phyloP scores from a whole-genome alignment of 2,329 filamentous ascomycete species.

The Aspergillus sp. region DNA sequence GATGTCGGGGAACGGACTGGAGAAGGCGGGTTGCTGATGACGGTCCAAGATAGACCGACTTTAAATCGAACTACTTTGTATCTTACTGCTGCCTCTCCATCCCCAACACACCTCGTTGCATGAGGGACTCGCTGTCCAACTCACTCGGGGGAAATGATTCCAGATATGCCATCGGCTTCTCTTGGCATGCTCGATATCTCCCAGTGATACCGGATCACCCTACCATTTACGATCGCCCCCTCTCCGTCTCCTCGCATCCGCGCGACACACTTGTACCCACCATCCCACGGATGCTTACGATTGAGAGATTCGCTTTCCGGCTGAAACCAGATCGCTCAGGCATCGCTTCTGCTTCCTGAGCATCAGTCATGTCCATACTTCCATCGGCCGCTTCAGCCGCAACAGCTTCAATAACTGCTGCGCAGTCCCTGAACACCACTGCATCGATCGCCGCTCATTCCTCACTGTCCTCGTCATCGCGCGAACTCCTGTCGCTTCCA shows the following conservation, averaged over 20 bases:
- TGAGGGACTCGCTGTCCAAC: slow-evolving; percentile 2
- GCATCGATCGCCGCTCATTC: slow-evolving; percentile 21
- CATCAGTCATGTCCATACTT: slow-evolving; percentile 27
- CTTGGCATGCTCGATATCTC: neutral
- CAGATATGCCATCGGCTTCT: neutral
- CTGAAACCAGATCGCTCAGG: neutral
- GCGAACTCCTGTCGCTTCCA: slow-evolving; percentile 38
- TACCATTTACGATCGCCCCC: neutral
- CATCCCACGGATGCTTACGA: slow-evolving; percentile 5
- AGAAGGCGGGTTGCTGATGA: neutral
- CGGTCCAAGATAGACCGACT: neutral
- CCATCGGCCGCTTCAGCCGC: slow-evolving; percentile 25
- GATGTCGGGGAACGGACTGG: neutral
- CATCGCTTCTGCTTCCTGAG: neutral
- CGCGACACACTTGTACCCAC: neutral
- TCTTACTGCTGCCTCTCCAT: neutral
- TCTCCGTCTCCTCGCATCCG: neutral
- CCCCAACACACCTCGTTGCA: neutral
- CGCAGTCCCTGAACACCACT: slow-evolving; percentile 26
- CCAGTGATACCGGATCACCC: neutral
- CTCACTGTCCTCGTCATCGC: slow-evolving; percentile 30
- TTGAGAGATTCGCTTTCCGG: neutral
- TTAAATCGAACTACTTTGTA: neutral
- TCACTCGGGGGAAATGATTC: neutral
- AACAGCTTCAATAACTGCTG: slow-evolving; percentile 17